Base-by-base conservation (phyloP, 2,329 filamentous ascomycete genomes). In the Colletotrichum spaethianum region DNA sequence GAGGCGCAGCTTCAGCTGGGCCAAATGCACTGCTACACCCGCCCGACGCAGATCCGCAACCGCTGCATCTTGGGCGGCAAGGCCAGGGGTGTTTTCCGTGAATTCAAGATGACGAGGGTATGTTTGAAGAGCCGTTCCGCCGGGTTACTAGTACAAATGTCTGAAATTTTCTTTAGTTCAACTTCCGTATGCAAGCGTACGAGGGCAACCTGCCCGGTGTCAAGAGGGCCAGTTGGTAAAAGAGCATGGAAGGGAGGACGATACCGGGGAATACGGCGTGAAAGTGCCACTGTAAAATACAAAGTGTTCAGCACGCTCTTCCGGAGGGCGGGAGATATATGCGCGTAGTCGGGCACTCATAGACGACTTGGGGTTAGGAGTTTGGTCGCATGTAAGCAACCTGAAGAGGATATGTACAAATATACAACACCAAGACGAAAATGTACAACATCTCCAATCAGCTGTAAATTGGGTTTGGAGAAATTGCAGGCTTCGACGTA, bases 11-110 rank as follows among this genome's bases (percentile, higher is more conserved):
- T 99, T 68, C 93, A 98, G 84, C 88, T 99, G 75, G 91, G 93
- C 4, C 93, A 97, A 84, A 98, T 98, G 96, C 95, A 98, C 86
- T 92, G 91, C 86, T 98, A 98, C 84, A 98, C 96, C 44, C 90
- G 95, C 73, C 91, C 94, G 70, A 98, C 96, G 61, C 95, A 98
- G 87, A 95, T 99, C 82, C 92, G 93, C 82, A 98, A 98, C 84
- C 88, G 96, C 76, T 99, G 96, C 86, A 92, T 97, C 64, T 89
- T 96, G 81, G 95, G 95, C 75, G 96, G 96, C n/a, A 95, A 94
- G 82, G 93, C 93, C 23, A 89, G 94, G 76, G 94, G 95, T 92
- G 88, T 99, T n/a, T 88, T 98, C 75, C 91, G 94, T 69, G 96
- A 96, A 80, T 99, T 99, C 79, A 94, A 95, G 83, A 89, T 99